Evolutionary conservation across 1,139 yeast species (phyloP), one percentile per base, ranked within the genome.

Genomic region (Kurtzmaniella quercitrusa): DNA sequence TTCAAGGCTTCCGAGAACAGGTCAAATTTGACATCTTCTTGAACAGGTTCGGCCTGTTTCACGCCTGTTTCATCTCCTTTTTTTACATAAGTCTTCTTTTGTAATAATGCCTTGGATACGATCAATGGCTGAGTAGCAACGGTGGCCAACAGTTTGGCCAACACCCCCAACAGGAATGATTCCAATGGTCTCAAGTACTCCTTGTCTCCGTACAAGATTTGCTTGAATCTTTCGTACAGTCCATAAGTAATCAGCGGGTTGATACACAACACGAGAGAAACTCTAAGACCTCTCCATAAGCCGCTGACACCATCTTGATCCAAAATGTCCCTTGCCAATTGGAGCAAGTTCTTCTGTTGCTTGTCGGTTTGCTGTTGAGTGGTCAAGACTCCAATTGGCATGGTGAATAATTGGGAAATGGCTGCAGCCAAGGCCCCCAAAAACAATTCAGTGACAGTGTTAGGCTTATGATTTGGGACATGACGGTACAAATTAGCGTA

Each of bases 161-260:
- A 52, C 15, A 90, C 89, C 8, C 96, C 96, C 25, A 88, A 68
- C 29, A 81, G 52, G 63, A 87, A 87, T 55, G 85, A 80, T 61
- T 86, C 86, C 46, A 75, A 67, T 5, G 94, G 87, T 11, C 77
- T 70, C 53, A 88, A 70, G 53, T 64, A 64, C 44, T 67, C 58
- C 58, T 75, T 72, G 46, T 51, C 56, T 16, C 72, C 73, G 58
- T 72, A 85, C 40, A 85, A 54, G 3, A 78, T 54, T 44, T 71
- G 72, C 59, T 78, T 82, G 53, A 88, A 71, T 51, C 89, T 75
- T 60, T 86, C 93, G 60, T 81, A 85, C 2, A 90, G 75, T 5
- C 95, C 95, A 60, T 87, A 89, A 5, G 96, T 88, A 58, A 88
- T 88, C 37, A 95, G 83, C 4, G 96, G 96, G 65, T 88, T 88